These are phyloP conservation scores for Diaporthe nobilis DNA, from an alignment of 2,329 filamentous ascomycete genomes.

Conservation along the genomic window DNA sequence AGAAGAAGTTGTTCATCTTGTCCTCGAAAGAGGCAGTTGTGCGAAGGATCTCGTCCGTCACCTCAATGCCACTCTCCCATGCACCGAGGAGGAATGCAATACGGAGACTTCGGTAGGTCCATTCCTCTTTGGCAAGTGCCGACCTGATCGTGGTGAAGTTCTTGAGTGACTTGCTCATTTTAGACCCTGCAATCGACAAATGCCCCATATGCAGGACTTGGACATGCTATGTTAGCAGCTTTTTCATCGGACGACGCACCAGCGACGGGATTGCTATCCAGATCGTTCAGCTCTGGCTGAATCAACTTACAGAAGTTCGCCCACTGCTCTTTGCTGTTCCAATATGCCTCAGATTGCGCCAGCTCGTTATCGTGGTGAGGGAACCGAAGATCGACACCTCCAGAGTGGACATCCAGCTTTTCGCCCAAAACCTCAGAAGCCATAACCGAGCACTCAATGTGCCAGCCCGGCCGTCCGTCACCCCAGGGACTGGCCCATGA, in stretches of 20 bases:
- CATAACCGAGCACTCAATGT: slow-evolving; percentile 98
- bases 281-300: neutral
- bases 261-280: neutral
- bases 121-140: slow-evolving; percentile 76
- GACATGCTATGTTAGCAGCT: neutral
- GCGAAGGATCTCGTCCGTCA: slow-evolving; percentile 75
- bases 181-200: slow-evolving; percentile 87
- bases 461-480: slow-evolving; percentile 90
- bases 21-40: slow-evolving; percentile 74
- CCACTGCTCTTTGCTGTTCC: slow-evolving; percentile 74
- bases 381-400: slow-evolving; percentile 91
- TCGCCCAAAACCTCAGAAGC: slow-evolving; percentile 88
- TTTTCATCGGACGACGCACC: too few species aligned
- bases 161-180: slow-evolving; percentile 97
- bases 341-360: slow-evolving; percentile 80
- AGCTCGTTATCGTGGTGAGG: slow-evolving; percentile 94
- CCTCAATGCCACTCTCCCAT: slow-evolving; percentile 80
- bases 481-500: slow-evolving; percentile 93
- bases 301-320: slow-evolving; percentile 79
- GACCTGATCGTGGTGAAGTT: slow-evolving; percentile 96
- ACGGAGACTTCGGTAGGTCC: slow-evolving; percentile 75
- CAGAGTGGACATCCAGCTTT: slow-evolving; percentile 90
- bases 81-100: slow-evolving; percentile 78
- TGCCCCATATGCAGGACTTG: slow-evolving; percentile 88
- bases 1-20: slow-evolving; percentile 67